Percentiles rank a stretch among this genome's conserved stretches.
phyloP scores from a whole-genome alignment of 164 flowering plant species.

The Vitis riparia region DNA sequence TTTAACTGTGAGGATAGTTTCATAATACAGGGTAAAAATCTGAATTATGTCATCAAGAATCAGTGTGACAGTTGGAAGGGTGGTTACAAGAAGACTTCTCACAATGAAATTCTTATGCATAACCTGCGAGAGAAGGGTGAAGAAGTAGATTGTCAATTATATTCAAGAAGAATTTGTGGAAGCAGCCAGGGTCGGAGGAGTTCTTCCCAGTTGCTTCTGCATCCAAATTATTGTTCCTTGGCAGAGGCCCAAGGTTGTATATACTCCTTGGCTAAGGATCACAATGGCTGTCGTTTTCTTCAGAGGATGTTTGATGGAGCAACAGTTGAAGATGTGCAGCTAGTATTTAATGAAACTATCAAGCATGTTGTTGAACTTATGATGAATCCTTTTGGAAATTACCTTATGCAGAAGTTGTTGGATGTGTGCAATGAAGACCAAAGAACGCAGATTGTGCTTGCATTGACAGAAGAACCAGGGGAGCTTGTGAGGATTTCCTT shows the following conservation, averaged over 20 bases:
- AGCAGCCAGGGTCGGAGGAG: slow-evolving; percentile 14
- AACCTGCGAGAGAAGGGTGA: slow-evolving; percentile 22
- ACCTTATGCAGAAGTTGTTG: slow-evolving; percentile 82
- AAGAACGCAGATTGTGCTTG: slow-evolving; percentile 48
- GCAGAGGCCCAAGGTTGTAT: slow-evolving; percentile 46
- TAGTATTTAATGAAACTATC: slow-evolving; percentile 64
- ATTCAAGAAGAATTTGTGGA: slow-evolving; percentile 15
- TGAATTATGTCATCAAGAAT: slow-evolving; percentile 25
- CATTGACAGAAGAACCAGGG: slow-evolving; percentile 47
- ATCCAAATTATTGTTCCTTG: slow-evolving; percentile 35
- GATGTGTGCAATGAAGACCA: slow-evolving; percentile 79
- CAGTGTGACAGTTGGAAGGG: slow-evolving; percentile 12
- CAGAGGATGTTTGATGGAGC: slow-evolving; percentile 71
- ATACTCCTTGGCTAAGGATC: slow-evolving; percentile 69
- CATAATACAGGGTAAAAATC: slow-evolving; percentile 38
- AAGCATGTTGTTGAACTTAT: slow-evolving; percentile 68
- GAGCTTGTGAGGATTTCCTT: slow-evolving; percentile 65
- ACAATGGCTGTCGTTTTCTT: slow-evolving; percentile 71
- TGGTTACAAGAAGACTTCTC: slow-evolving; percentile 15
- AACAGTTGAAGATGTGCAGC: slow-evolving; percentile 39
- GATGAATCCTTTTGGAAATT: slow-evolving; percentile 88
- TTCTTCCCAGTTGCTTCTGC: slow-evolving; percentile 18
- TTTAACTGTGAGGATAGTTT: slow-evolving; percentile 47
- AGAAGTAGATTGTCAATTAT: slow-evolving; percentile 15
- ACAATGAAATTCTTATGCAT: not conserved